phyloP scores from a whole-genome alignment of 768 basidiomycete species.

The Russula olivacea region DNA sequence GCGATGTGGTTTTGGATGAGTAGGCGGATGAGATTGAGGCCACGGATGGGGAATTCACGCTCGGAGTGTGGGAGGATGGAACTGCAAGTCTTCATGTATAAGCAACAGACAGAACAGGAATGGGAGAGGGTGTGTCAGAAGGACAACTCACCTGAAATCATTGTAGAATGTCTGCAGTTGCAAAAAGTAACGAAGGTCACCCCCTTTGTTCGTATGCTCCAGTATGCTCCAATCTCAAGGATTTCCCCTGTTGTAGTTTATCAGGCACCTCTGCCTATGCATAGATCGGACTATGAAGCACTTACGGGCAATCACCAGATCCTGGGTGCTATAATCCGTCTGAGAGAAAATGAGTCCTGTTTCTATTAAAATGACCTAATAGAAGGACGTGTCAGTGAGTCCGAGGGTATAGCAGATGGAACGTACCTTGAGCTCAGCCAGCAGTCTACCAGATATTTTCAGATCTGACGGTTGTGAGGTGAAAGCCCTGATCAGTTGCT shows the following conservation, averaged over 20 bases:
- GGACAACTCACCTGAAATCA: conserved; percentile 60
- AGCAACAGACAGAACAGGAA: neutral
- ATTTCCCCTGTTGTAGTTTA: conserved; percentile 62
- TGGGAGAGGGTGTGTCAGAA: neutral
- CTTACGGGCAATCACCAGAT: conserved; percentile 41
- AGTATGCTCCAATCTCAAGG: conserved; percentile 92
- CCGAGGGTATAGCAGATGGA: neutral
- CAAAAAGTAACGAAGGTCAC: conserved; percentile 90
- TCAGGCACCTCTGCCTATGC: neutral
- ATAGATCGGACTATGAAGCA: neutral
- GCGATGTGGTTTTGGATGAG: conserved; percentile 95
- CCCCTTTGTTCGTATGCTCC: conserved; percentile 83
- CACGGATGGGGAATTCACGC: conserved; percentile 82
- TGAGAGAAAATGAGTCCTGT: conserved; percentile 73
- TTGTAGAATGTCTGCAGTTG: conserved; percentile 88
- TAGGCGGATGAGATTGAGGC: conserved; percentile 90
- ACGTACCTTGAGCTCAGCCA: conserved; percentile 71
- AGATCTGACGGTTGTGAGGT: conserved; percentile 60
- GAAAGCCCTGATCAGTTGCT: conserved; percentile 63
- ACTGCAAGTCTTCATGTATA: conserved; percentile 34
- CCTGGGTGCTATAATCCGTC: conserved; percentile 53
- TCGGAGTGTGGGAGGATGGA: conserved; percentile 74
- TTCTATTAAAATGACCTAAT: conserved; percentile 70
- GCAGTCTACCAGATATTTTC: conserved; percentile 53
- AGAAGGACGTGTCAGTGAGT: neutral